Conservation (phyloP, 306 rosid genomes). For the Citrullus amarus region DNA sequence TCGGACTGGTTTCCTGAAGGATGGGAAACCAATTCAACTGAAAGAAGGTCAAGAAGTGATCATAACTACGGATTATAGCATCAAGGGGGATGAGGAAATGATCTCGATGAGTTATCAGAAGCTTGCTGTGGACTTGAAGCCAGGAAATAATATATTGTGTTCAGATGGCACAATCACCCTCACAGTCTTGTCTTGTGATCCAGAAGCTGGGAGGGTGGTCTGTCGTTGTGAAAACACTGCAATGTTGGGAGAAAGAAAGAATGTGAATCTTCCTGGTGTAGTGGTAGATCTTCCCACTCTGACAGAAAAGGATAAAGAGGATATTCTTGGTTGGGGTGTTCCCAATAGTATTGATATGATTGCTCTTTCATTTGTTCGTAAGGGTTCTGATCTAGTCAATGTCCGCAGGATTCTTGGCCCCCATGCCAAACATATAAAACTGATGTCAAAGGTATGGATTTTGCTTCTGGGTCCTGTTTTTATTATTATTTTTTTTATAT, state of each 20-base stretch:
- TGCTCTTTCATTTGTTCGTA: conserved; percentile 95
- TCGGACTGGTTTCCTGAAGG: conserved; percentile 79
- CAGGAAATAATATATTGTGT: conserved; percentile 73
- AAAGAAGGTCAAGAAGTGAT: conserved; percentile 88
- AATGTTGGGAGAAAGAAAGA: conserved; percentile 82
- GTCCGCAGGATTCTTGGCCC: conserved; percentile 83
- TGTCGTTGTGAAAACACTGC: conserved; percentile 85
- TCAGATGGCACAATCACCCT: conserved; percentile 90
- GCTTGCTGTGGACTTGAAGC: conserved; percentile 68
- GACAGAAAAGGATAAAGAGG: conserved; percentile 89
- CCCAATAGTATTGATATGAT: conserved; percentile 93
- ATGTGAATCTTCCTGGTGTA: conserved; percentile 92
- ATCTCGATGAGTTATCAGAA: conserved; percentile 92
- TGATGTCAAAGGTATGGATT: conserved; percentile 80
- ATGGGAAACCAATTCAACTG: conserved; percentile 78
- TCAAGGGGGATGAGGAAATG: conserved; percentile 56
- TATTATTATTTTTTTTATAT: neutral
- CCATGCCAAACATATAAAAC: conserved; percentile 59
- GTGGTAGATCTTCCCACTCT: conserved; percentile 97
- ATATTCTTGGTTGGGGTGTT: conserved; percentile 87
- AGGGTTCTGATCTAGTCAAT: conserved; percentile 87
- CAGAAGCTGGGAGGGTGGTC: conserved; percentile 48
- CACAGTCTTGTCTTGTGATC: conserved; percentile 67
- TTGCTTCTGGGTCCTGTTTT: conserved; percentile 4
- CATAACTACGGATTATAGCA: conserved; percentile 63